phyloP scores from a whole-genome alignment of 768 basidiomycete genomes.

The Pulveroboletus sp. region DNA sequence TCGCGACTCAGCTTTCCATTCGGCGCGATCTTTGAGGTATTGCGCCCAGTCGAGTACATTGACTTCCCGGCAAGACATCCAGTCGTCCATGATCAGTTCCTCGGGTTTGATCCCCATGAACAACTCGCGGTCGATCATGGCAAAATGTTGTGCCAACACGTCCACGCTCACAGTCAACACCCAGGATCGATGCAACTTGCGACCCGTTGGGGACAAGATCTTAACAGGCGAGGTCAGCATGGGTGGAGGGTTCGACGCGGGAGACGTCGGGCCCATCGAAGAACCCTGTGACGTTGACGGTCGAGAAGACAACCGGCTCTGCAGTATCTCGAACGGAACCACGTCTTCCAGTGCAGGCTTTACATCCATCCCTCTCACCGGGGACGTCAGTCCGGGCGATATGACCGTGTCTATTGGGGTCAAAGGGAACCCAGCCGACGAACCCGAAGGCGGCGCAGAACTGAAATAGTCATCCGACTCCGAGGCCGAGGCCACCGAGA shows the following conservation, averaged over 20 bases:
- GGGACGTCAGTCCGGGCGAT: constrained; percentile 20
- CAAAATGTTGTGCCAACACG: constrained; percentile 70
- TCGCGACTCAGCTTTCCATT: constrained; percentile 61
- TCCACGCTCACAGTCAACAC: constrained; percentile 62
- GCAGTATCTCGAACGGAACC: constrained; percentile 64
- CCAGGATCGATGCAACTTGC: constrained; percentile 66
- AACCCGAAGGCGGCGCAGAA: constrained; percentile 14
- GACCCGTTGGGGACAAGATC: constrained; percentile 35
- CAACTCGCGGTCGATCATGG: constrained; percentile 86
- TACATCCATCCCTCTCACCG: constrained; percentile 36
- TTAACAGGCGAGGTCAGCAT: constrained; percentile 31
- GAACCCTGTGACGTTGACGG: constrained; percentile 34
- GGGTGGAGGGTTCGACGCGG: constrained; percentile 8
- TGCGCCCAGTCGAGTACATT: constrained; percentile 82
- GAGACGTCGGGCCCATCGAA: constrained; percentile 15
- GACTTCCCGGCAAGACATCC: constrained; percentile 58
- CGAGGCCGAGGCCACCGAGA: constrained; percentile 19
- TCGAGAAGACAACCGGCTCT: constrained; percentile 49
- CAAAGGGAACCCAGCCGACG: constrained; percentile 11
- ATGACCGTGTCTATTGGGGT: constrained; percentile 13
- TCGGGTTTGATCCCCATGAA: constrained; percentile 85
- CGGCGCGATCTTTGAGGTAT: constrained; percentile 72
- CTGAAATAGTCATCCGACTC: constrained; percentile 26
- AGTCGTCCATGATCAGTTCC: constrained; percentile 76
- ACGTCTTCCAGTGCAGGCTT: constrained; percentile 59